A percentile compares a stretch with the other conserved stretches of the same genome.
phyloP scores from a whole-genome alignment of 768 basidiomycete species.

The Russula compacta region DNA sequence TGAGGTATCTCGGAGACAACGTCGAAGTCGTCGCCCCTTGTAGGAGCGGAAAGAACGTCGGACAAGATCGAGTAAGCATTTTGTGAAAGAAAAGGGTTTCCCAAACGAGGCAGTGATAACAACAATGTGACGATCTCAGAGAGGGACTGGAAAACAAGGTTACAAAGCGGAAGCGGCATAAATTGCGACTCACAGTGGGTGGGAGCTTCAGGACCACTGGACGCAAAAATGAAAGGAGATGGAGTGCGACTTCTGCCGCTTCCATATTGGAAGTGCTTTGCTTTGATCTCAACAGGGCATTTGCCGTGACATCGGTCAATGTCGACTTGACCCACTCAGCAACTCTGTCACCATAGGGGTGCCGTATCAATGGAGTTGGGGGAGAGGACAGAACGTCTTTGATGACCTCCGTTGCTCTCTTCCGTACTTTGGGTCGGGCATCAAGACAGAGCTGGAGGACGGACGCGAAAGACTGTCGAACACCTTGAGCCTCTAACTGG shows the following conservation, averaged over 20 bases:
- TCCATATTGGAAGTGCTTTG: slow-evolving; percentile 44
- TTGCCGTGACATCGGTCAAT: slow-evolving; percentile 55
- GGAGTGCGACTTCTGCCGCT: slow-evolving; percentile 66
- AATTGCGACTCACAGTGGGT: slow-evolving; percentile 46
- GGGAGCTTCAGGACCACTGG: slow-evolving; percentile 55
- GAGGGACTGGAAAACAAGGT: slow-evolving; percentile 44
- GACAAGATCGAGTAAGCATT: slow-evolving; percentile 81
- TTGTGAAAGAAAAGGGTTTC: slow-evolving; percentile 83
- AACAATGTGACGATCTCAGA: slow-evolving; percentile 61
- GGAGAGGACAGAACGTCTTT: slow-evolving; percentile 67
- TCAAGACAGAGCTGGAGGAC: slow-evolving; percentile 79
- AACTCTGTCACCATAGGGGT: slow-evolving; percentile 80
- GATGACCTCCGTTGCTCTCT: slow-evolving; percentile 79
- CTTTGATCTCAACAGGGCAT: slow-evolving; percentile 53
- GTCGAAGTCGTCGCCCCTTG: slow-evolving; percentile 41
- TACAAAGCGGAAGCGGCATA: background rate
- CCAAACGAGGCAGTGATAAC: slow-evolving; percentile 75
- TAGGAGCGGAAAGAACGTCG: slow-evolving; percentile 55
- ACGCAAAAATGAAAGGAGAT: slow-evolving; percentile 63
- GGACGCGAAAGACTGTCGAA: slow-evolving; percentile 79
- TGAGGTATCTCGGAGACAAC: slow-evolving; percentile 46
- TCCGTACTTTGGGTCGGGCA: slow-evolving; percentile 88
- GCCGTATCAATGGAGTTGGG: slow-evolving; percentile 63
- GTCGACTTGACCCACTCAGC: slow-evolving; percentile 68
- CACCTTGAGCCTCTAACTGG: slow-evolving; percentile 54